Evolutionary conservation across 345 rosid species (phyloP).

Genomic region (Arabidopsis suecica): DNA sequence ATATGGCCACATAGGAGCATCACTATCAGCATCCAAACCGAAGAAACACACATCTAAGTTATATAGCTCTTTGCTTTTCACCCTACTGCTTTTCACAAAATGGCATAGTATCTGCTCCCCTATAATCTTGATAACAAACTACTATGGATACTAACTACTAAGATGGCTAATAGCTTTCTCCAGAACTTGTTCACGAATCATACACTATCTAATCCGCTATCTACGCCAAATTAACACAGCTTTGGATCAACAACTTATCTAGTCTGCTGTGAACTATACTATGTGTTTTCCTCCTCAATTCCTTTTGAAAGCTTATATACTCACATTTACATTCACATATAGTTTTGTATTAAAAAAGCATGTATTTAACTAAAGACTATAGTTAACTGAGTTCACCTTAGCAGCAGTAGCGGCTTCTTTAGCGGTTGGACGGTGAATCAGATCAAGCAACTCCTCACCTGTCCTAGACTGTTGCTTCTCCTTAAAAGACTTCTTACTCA

Average conservation of each 20-base stretch:
- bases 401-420: conserved; percentile 95
- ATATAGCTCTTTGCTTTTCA: conserved; percentile 6
- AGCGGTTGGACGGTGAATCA: conserved; percentile 92
- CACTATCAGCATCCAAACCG: not conserved
- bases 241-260: not conserved
- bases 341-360: conserved; percentile 5
- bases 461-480: conserved; percentile 90
- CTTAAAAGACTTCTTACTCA: conserved; percentile 84
- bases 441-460: conserved; percentile 90
- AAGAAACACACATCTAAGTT: not conserved
- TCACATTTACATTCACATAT: not conserved
- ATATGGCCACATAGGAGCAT: conserved; percentile 8
- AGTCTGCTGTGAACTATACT: not conserved
- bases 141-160: not conserved
- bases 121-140: not conserved
- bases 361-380: no score
- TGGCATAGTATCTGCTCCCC: not conserved
- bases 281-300: not conserved
- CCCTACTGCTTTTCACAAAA: not conserved
- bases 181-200: conserved; percentile 12
- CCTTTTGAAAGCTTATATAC: not conserved
- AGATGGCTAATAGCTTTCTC: not conserved
- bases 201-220: not conserved
- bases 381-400: conserved; percentile 53
- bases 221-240: not conserved